These are phyloP conservation scores for Vitis vinifera DNA, from an alignment of 164 flowering plant species.

Conservation along the genomic window DNA sequence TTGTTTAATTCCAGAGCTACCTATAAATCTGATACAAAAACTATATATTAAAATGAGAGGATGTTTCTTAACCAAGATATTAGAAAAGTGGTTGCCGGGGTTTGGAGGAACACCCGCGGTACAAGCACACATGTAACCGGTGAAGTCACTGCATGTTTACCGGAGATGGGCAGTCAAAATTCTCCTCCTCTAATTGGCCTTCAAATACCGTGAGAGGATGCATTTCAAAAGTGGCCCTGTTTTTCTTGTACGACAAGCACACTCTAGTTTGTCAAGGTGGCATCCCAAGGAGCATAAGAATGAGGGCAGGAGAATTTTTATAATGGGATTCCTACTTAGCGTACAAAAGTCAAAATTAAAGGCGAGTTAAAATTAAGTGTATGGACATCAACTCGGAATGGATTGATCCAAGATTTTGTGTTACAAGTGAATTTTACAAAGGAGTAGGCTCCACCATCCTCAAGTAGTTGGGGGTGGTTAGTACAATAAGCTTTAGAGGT, in stretches of 20 bases:
- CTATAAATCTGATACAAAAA: too few relatives aligned
- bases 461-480: too few relatives aligned
- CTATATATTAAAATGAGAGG: too few relatives aligned
- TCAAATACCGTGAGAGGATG: slow-evolving; percentile 3
- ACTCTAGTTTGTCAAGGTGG: not conserved
- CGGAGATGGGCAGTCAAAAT: slow-evolving; percentile 13
- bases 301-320: not conserved
- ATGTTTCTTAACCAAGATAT: too few relatives aligned
- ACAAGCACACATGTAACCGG: slow-evolving; percentile 44
- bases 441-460: too few relatives aligned
- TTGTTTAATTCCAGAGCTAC: too few relatives aligned
- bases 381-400: too few relatives aligned
- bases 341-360: slow-evolving; percentile 7
- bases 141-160: slow-evolving; percentile 32
- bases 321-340: not conserved
- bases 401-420: too few relatives aligned
- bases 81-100: slow-evolving; percentile 23
- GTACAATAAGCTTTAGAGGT: too few relatives aligned
- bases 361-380: not conserved
- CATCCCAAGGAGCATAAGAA: too few relatives aligned
- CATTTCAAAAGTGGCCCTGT: slow-evolving; percentile 8
- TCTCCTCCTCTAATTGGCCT: not conserved
- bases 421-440: too few relatives aligned
- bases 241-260: slow-evolving; percentile 28
- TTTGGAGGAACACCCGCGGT: slow-evolving; percentile 42